phyloP scores from a whole-genome alignment of 371 early-diverging fungal genomes.

The Choanephora cucurbitarum region DNA sequence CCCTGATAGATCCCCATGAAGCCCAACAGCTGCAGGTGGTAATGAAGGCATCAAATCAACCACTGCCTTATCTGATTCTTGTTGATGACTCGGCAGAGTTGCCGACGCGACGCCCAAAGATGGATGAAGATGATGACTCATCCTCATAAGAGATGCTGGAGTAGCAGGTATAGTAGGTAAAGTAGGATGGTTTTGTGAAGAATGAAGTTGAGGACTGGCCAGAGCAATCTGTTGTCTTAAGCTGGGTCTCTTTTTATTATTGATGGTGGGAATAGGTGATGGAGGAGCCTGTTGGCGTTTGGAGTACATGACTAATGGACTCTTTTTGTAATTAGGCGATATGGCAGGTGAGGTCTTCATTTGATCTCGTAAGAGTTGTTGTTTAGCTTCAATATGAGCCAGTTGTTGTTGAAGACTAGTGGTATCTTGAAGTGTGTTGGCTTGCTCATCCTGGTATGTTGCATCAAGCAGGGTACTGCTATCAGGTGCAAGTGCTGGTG shows the following conservation, averaged over 20 bases:
- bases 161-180: slow-evolving; percentile 43
- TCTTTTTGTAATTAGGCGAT: slow-evolving; percentile 14
- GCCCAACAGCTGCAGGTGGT: slow-evolving; percentile 5
- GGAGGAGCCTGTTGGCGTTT: slow-evolving; percentile 6
- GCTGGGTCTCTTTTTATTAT: slow-evolving; percentile 2
- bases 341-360: slow-evolving; percentile 8
- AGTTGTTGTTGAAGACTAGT: slow-evolving; percentile 13
- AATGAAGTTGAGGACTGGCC: slow-evolving; percentile 10
- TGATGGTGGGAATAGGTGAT: slow-evolving; percentile 10
- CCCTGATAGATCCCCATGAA: not conserved
- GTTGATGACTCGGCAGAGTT: not conserved
- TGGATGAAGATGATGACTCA: slow-evolving; percentile 20
- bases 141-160: slow-evolving; percentile 56
- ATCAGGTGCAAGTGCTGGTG: slow-evolving; percentile 36
- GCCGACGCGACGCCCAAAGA: not conserved
- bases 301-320: slow-evolving; percentile 9
- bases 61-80: not conserved
- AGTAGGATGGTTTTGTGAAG: slow-evolving; percentile 1
- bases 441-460: not conserved
- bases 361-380: slow-evolving; percentile 13
- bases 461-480: not conserved
- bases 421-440: not conserved
- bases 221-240: slow-evolving; percentile 14
- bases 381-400: slow-evolving; percentile 16
- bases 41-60: slow-evolving; percentile 7